A percentile compares a stretch with the other conserved stretches of the same genome.
Conservation (phyloP, 257 asterid genomes). For the Coffea canephora region DNA sequence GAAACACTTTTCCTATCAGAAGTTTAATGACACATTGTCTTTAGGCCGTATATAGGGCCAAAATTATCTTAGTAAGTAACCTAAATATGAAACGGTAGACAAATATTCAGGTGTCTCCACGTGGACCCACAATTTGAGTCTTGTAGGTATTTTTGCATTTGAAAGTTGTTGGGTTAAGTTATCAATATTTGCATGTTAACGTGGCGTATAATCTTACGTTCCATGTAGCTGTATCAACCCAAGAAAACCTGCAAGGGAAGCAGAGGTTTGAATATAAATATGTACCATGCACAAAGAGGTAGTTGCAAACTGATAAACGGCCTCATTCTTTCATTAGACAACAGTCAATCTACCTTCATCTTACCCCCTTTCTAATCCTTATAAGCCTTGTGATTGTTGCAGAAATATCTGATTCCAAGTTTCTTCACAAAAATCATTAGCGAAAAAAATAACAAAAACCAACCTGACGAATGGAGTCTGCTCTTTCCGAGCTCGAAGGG, state of each 20-base stretch:
- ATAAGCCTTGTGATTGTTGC: constrained; percentile 18
- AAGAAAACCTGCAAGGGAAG: constrained; percentile 25
- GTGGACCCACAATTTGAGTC: constrained; percentile 22
- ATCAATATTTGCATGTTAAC: constrained; percentile 42
- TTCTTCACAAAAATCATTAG: constrained; percentile 8
- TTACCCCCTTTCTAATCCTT: constrained; percentile 30
- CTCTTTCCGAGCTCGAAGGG: constrained; percentile 72
- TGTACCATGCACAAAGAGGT: constrained; percentile 21
- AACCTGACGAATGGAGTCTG: constrained; percentile 39
- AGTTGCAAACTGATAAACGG: constrained; percentile 54
- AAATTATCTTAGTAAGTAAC: constrained; percentile 34
- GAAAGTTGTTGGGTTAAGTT: constrained; percentile 55
- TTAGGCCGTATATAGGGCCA: neutral
- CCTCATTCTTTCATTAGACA: constrained; percentile 29
- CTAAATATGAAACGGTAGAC: constrained; percentile 28
- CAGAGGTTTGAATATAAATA: constrained; percentile 12
- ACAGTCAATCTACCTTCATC: constrained; percentile 70
- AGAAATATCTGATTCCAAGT: neutral
- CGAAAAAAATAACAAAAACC: neutral
- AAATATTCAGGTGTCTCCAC: constrained; percentile 27
- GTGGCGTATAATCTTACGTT: constrained; percentile 40
- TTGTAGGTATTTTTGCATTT: neutral
- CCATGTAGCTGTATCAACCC: constrained; percentile 40
- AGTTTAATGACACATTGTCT: neutral
- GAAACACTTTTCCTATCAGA: neutral